A percentile compares a stretch with the other conserved stretches of the same genome.
phyloP scores from a whole-genome alignment of 1,284 basidiomycete species.

The Cryptococcus jaspeensis region DNA sequence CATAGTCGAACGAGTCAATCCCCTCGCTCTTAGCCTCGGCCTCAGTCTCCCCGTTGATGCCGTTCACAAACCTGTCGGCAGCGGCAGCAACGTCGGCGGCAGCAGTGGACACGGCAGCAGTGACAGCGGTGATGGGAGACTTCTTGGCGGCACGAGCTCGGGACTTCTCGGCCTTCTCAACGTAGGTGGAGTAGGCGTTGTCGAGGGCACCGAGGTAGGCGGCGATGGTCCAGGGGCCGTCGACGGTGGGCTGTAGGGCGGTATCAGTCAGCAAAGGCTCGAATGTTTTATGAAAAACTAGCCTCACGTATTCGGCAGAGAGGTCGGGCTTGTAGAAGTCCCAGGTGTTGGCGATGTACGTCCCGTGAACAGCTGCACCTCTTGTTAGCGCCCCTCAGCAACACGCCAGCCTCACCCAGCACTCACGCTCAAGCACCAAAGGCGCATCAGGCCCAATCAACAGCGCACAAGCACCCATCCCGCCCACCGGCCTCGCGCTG shows the following conservation, averaged over 20 bases:
- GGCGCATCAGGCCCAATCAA: constrained; percentile 96
- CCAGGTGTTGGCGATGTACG: constrained; percentile 96
- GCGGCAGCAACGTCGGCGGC: constrained; percentile 31
- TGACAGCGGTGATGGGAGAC: constrained; percentile 33
- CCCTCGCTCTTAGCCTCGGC: constrained; percentile 58
- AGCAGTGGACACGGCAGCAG: constrained; percentile 29
- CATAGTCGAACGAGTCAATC: constrained; percentile 79
- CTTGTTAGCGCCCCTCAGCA: neutral
- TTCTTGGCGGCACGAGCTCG: constrained; percentile 47
- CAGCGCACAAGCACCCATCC: constrained; percentile 92
- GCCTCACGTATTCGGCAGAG: constrained; percentile 50
- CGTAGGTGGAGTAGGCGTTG: constrained; percentile 80
- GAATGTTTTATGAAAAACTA: neutral
- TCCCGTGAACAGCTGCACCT: constrained; percentile 81
- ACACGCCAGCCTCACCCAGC: neutral
- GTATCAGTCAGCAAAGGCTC: neutral
- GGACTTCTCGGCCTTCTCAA: constrained; percentile 72
- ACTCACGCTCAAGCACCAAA: constrained; percentile 89
- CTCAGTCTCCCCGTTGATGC: constrained; percentile 20
- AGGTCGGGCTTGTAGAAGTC: constrained; percentile 98
- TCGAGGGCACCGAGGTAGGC: constrained; percentile 95
- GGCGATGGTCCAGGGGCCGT: constrained; percentile 93
- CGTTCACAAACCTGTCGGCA: constrained; percentile 35
- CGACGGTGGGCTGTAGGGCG: constrained; percentile 77
- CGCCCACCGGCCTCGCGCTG: constrained; percentile 89